Evolutionary conservation across 2,329 filamentous ascomycete genomes (phyloP).

Genomic region (Endothia cerciana): DNA sequence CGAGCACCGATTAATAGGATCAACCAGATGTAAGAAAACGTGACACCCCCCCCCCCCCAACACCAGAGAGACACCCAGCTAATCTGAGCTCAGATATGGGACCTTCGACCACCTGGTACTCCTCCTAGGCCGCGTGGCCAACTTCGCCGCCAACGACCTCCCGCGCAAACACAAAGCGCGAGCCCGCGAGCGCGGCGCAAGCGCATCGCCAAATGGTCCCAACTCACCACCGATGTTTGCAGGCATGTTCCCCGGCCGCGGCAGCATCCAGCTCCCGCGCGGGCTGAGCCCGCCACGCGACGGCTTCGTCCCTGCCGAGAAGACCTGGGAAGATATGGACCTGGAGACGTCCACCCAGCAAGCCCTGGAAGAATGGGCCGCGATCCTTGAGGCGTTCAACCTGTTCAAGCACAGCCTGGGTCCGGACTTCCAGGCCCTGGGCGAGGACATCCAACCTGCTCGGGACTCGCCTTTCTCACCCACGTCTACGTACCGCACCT

Average conservation of each 20-base stretch:
- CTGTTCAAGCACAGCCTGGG: slow-evolving; percentile 69
- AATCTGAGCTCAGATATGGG: slow-evolving; percentile 65
- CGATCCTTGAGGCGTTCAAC: slow-evolving; percentile 72
- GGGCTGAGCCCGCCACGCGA: slow-evolving; percentile 58
- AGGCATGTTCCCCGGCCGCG: slow-evolving; percentile 59
- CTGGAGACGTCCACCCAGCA: slow-evolving; percentile 67
- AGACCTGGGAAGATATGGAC: slow-evolving; percentile 53
- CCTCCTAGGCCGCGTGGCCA: slow-evolving; percentile 76
- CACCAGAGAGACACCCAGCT: slow-evolving; percentile 31
- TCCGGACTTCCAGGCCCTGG: slow-evolving; percentile 75
- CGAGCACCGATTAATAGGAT: slow-evolving; percentile 76
- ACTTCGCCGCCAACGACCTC: slow-evolving; percentile 78
- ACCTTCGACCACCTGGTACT: slow-evolving; percentile 88
- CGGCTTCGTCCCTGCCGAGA: slow-evolving; percentile 44
- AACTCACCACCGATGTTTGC: slow-evolving; percentile 52
- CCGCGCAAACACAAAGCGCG: slow-evolving; percentile 74
- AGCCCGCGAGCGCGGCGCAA: slow-evolving; percentile 52
- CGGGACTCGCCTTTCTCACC: slow-evolving; percentile 79
- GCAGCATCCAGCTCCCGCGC: slow-evolving; percentile 53
- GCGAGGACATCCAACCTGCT: slow-evolving; percentile 65
- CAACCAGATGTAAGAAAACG: slow-evolving; percentile 66
- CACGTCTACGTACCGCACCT: slow-evolving; percentile 80
- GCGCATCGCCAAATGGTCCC: slow-evolving; percentile 45
- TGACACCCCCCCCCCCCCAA: neutral
- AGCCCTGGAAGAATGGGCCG: slow-evolving; percentile 79